phyloP scores from a whole-genome alignment of 2,329 filamentous ascomycete species.

The Fusarium clavum region DNA sequence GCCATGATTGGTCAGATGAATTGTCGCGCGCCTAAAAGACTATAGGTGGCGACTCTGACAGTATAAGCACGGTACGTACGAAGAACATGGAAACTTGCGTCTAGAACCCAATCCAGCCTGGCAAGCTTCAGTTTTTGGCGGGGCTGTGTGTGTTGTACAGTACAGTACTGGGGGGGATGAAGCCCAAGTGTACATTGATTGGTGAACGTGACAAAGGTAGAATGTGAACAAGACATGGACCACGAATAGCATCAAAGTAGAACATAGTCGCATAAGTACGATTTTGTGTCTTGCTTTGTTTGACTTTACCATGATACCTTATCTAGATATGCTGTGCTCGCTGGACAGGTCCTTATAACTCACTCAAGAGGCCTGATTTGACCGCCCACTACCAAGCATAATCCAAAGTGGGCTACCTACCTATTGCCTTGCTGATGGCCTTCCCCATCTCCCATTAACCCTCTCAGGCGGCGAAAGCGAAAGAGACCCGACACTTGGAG shows the following conservation, averaged over 20 bases:
- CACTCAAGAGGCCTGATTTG: constrained; percentile 25
- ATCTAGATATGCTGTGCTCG: neutral
- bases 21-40: neutral
- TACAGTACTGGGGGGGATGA: constrained; percentile 5
- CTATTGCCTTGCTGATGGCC: constrained; percentile 1
- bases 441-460: constrained; percentile 27
- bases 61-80: constrained; percentile 19
- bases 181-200: neutral
- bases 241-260: neutral
- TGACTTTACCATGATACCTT: neutral
- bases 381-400: constrained; percentile 6
- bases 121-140: neutral
- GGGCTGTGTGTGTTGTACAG: constrained; percentile 21
- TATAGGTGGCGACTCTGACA: constrained; percentile 16
- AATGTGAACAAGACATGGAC: neutral
- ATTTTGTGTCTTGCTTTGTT: neutral
- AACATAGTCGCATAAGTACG: neutral
- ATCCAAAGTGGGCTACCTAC: constrained; percentile 29
- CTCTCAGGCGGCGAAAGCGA: constrained; percentile 26
- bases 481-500: neutral
- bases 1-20: constrained; percentile 16
- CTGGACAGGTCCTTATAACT: constrained; percentile 8
- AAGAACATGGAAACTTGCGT: constrained; percentile 1
- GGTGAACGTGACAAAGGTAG: neutral
- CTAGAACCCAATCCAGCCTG: constrained; percentile 12